Conservation (phyloP, 805 yeast genomes). For the Ogataea sp. region DNA sequence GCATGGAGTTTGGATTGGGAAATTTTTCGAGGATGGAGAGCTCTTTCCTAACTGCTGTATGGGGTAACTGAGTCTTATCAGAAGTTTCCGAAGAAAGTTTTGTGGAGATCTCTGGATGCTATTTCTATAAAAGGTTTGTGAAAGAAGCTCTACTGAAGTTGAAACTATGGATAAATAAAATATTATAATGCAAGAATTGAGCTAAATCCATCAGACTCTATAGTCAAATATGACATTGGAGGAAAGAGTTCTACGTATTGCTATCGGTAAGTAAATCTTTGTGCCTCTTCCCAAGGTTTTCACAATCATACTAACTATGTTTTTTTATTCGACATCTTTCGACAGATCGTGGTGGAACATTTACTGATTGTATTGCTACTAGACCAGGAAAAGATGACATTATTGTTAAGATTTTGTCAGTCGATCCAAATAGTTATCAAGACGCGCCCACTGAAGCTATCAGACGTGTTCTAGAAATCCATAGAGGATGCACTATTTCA, state of each 20-base stretch:
- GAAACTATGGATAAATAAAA: too few species aligned
- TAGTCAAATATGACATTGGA: not conserved
- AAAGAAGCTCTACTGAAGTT: too few species aligned
- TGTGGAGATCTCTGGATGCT: too few species aligned
- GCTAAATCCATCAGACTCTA: not conserved
- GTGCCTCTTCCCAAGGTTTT: too few species aligned
- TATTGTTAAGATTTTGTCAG: not conserved
- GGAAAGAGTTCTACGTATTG: not conserved
- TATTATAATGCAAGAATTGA: not conserved
- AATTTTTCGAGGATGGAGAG: not conserved
- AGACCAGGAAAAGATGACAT: not conserved
- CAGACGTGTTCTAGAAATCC: conserved; percentile 1
- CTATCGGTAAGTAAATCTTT: conserved; percentile 1
- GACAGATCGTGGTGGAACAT: conserved; percentile 65
- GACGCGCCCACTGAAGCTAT: conserved; percentile 1
- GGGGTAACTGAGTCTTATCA: not conserved
- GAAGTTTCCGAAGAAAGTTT: not conserved
- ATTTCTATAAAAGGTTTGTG: too few species aligned
- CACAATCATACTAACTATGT: not conserved
- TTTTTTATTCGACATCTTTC: not conserved
- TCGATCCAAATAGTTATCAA: conserved; percentile 1
- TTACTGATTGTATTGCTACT: conserved; percentile 50
- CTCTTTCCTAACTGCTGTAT: not conserved
- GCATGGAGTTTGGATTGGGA: too few species aligned
- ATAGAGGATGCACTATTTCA: not conserved